Conservation (phyloP, 768 basidiomycete species). For the button mushroom (Agaricus bisporus) region DNA sequence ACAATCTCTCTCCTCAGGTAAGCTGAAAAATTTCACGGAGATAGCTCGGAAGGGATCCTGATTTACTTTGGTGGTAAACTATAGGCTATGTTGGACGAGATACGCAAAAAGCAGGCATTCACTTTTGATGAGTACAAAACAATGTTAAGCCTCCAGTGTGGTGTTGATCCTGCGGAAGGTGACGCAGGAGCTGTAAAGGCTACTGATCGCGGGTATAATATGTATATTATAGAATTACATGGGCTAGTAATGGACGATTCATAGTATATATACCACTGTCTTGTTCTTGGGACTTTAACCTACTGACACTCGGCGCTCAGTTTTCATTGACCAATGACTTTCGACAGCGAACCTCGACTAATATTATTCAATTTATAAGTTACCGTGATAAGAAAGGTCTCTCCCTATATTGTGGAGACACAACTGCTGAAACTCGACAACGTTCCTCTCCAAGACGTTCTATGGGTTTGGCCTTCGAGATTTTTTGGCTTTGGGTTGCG, state of each 20-base stretch:
- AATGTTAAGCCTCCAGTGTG: conserved; percentile 87
- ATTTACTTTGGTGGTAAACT: not conserved
- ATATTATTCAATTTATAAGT: not conserved
- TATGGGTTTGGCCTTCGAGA: not conserved
- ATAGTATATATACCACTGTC: conserved; percentile 11
- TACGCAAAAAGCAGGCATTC: conserved; percentile 59
- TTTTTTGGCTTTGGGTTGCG: not conserved
- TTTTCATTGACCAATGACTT: too few species aligned
- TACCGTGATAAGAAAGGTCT: not conserved
- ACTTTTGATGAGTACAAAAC: conserved; percentile 90
- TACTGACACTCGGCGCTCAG: too few species aligned
- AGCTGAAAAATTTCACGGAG: conserved; percentile 13
- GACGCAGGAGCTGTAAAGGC: conserved; percentile 47
- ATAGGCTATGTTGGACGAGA: conserved; percentile 73
- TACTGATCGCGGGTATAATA: conserved; percentile 68
- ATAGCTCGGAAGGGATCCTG: too few species aligned
- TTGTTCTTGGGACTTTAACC: not conserved
- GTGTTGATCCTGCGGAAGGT: conserved; percentile 58
- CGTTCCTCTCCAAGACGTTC: not conserved
- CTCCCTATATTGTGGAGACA: too few species aligned
- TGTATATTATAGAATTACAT: conserved; percentile 88
- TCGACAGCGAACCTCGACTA: not conserved
- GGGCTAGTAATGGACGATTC: conserved; percentile 57
- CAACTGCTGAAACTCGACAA: too few species aligned
- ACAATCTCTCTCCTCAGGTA: conserved; percentile 69